Base-by-base conservation (phyloP, 1,284 basidiomycete genomes). In the Abortiporus biennis region DNA sequence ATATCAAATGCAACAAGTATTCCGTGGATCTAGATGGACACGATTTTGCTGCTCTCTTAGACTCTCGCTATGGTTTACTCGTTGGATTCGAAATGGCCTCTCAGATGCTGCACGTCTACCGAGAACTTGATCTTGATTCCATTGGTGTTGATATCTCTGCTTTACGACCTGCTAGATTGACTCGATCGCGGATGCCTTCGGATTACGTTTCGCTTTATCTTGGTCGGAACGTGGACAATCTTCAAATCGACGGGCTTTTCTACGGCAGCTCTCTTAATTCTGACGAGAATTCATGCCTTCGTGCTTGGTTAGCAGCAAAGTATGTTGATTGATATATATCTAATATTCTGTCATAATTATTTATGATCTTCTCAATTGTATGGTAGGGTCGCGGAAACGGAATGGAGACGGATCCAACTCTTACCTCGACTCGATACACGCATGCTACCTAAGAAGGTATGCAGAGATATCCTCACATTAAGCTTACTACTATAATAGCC, bases 271-370 rank as follows among this genome's bases (percentile, higher is more conserved):
- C n/a, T 17, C 13, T 17, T 17, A 37, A 43, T 13, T 29, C 37
- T 17, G 30, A 25, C 12, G 31, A 41, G 19, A 21, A 16, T 12
- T 21, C 23, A 32, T 43, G 41, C 30, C 20, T 43, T n/a, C 40
- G 37, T 21, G 45, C 45, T 6, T 46, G 45, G 45, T 17, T 46
- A 11, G 31, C 42, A 20, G 41, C 45, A n/a, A n/a, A 32, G 45
- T 46, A 24, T 33, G 40, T 42, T 24, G 17, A 11, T 39, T 29
- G 4, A 8, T 3, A 17, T n/a, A 30, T 36, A n/a, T 13, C 15
- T 22, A 5, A 16, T 19, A 4, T 20, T 4, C 11, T 15, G 11
- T 39, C 41, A 43, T 8, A 11, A 9, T 35, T 9, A 11, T 16
- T n/a, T 29, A n/a, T n/a, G 9, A 22, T 6, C 23, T 40, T 40